Evolutionary conservation across 306 rosid genomes (phyloP), one percentile per base, ranked within the genome.

Genomic region (Glycyrrhiza uralensis): DNA sequence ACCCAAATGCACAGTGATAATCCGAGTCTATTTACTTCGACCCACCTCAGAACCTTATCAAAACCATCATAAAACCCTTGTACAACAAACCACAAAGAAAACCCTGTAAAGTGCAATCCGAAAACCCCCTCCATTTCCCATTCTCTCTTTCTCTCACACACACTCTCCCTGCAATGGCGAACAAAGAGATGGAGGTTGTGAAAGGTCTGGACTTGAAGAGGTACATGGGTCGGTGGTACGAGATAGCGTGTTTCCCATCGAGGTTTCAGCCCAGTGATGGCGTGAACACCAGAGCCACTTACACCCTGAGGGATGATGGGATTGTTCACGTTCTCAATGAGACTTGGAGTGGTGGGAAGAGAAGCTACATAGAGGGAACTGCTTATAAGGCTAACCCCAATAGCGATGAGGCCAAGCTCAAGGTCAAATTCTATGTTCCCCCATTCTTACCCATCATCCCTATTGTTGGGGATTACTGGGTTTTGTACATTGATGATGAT

Each of bases 151-250:
- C 7, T 22, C 30, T 10, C 7, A 2, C 5, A 2, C 2, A 20
- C 18, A 24, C 23, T 2, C 23, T 15, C 54, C 11, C 20, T 2
- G 7, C 66, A 44, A 90, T 87, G 97, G 81, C 86, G 1, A 84
- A 85, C 5, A 87, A 86, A 71, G 88, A 72, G 45, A 87, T 94
- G 97, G 76, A 79, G 0, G 97, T 87, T 2, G 92, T 76, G 66
- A 89, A 66, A 80, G 76, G 72, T 22, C 28, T 94, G 4, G 96
- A 94, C 69, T 0, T 94, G 19, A 24, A 80, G 69, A 62, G 91
- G 18, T 94, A 91, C 85, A 89, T 86, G 95, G 99, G 99, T 4
- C 82, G 96, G 2, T 94, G 99, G 99, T 94, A 91, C 57, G 99
- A 94, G 77, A 94, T 94, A 13, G 96, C 97, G 0, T 94, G 91